Base-by-base conservation (phyloP, 768 basidiomycete species). In the Tricholoma bakamatsutake region DNA sequence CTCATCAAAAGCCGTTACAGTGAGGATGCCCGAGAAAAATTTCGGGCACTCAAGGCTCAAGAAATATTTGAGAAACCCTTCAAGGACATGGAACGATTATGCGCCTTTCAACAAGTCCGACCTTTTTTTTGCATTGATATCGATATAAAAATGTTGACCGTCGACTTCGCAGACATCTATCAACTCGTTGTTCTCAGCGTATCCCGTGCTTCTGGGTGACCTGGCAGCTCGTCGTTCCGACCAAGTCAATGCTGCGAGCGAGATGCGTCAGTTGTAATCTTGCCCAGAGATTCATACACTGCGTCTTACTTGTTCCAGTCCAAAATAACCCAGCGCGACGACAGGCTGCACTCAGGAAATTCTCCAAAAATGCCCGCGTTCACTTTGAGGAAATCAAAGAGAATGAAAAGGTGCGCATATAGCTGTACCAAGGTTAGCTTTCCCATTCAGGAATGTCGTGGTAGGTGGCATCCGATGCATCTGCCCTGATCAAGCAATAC, bases 381-480 rank as follows among this genome's bases (percentile, higher is more conserved):
- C 70, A 71, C 37, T 61, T 77, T 6, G 67, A 74, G 55, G 64
- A 71, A 57, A 61, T 68, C 53, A 67, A 68, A 46, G 61, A 69
- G 51, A 64, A 68, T n/a, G 71, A 75, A 61, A 70, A 65, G 62
- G 77, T 74, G 43, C 53, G 66, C 54, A 61, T 58, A 58, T 31
- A 54, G 10, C 27, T 13, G 2, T 6, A 11, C 24, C 17, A 28
- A 27, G 15, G 49, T n/a, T 15, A 35, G 15, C 24, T 21, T 27
- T 33, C 8, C 51, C n/a, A 49, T 45, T 33, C 17, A 48, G 13
- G 39, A n/a, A 48, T 40, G 47, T 31, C 37, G 31, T 30, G 11
- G 31, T 55, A 75, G 73, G 45, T 55, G 54, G 70, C 70, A 6
- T 69, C 68, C 18, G 73, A 75, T 50, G 72, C 73, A 13, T 65